phyloP scores from a whole-genome alignment of 352 stramenopile genomes.

The Globisporangium sylvaticum region DNA sequence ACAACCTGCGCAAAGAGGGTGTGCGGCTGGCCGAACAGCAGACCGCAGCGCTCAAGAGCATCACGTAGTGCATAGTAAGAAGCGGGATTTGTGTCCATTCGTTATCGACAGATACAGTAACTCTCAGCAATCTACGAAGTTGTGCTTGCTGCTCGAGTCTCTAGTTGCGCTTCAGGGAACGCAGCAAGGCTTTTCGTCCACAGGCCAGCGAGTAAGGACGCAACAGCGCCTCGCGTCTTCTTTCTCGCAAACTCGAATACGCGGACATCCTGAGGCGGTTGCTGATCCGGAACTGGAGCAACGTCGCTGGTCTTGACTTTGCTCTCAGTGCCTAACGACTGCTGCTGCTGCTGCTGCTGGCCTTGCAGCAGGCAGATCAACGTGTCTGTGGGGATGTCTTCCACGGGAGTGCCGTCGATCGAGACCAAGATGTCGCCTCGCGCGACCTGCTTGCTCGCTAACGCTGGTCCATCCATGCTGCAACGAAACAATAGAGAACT shows the following conservation, averaged over 20 bases:
- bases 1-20: constrained; percentile 65
- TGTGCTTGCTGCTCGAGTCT: background rate
- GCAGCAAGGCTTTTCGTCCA: background rate
- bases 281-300: background rate
- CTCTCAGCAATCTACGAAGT: background rate
- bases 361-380: constrained; percentile 22
- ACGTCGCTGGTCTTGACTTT: background rate
- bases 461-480: constrained; percentile 12
- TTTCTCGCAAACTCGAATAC: constrained; percentile 6
- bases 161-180: background rate
- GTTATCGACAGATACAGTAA: too few relatives aligned
- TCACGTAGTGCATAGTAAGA: constrained; percentile 20
- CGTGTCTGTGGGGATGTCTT: constrained; percentile 27
- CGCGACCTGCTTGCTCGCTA: constrained; percentile 9
- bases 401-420: constrained; percentile 24
- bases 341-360: constrained; percentile 3
- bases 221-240: background rate
- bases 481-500: background rate
- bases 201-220: background rate
- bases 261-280: background rate
- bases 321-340: background rate
- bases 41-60: constrained; percentile 61
- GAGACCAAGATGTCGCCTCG: constrained; percentile 24
- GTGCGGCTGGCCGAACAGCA: constrained; percentile 70
- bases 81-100: too few relatives aligned